These are phyloP conservation scores for Corylus heterophylla DNA, from an alignment of 306 rosid species.

Conservation along the genomic window DNA sequence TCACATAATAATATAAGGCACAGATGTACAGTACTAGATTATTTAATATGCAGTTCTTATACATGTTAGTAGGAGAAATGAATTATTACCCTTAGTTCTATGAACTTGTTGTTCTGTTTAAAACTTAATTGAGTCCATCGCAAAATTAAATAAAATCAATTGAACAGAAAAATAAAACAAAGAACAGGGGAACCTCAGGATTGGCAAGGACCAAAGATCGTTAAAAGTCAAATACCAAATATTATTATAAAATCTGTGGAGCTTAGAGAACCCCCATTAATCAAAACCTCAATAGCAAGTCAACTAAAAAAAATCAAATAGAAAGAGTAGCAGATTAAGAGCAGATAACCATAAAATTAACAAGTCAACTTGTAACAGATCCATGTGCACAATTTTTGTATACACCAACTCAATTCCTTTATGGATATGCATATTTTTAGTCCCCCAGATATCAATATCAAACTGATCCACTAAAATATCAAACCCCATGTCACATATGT, in stretches of 20 bases:
- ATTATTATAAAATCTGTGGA: not conserved
- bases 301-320: not conserved
- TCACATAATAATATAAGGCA: not conserved
- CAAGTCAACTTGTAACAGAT: constrained; percentile 32
- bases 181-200: constrained; percentile 3
- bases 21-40: not conserved
- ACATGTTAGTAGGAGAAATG: not conserved
- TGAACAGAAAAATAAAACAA: not conserved
- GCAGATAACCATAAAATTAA: constrained; percentile 23
- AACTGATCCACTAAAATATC: not conserved
- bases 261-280: not conserved
- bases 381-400: constrained; percentile 28
- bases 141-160: not conserved
- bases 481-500: not conserved
- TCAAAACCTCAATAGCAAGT: not conserved
- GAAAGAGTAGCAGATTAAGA: constrained; percentile 18
- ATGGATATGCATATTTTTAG: not conserved
- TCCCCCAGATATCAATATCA: constrained; percentile 20
- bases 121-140: not conserved
- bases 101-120: not conserved
- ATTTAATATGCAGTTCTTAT: not conserved
- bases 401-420: constrained; percentile 3
- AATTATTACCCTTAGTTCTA: not conserved
- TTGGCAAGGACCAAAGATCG: constrained; percentile 3
- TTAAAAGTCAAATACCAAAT: not conserved